These are phyloP conservation scores for Ophiostoma novo-ulmi DNA, from an alignment of 2,329 filamentous ascomycete species.

Conservation along the genomic window DNA sequence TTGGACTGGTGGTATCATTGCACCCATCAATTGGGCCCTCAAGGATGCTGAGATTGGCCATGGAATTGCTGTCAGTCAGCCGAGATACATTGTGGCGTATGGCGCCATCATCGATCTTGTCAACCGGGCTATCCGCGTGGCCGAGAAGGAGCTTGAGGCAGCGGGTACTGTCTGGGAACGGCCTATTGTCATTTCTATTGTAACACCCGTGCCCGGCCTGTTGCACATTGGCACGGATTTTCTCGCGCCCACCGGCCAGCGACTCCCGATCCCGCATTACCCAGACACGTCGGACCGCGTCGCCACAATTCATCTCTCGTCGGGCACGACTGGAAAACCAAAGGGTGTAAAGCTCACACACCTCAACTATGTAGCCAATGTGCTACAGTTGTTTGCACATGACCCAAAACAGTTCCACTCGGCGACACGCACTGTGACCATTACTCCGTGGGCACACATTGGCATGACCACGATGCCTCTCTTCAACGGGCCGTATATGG, in stretches of 20 bases:
- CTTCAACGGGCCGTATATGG: conserved; percentile 41
- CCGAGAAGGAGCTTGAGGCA: conserved; percentile 29
- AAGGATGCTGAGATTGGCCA: conserved; percentile 32
- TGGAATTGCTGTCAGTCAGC: conserved; percentile 39
- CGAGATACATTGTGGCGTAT: conserved; percentile 40
- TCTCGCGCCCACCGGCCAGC: neutral
- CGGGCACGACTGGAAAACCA: conserved; percentile 46
- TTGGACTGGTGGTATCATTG: neutral
- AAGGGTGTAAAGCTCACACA: conserved; percentile 46
- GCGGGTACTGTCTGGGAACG: conserved; percentile 25
- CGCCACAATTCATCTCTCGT: conserved; percentile 41
- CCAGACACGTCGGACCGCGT: conserved; percentile 26
- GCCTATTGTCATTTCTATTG: neutral
- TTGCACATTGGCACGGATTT: neutral
- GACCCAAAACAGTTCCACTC: conserved; percentile 37
- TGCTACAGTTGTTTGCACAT: conserved; percentile 36
- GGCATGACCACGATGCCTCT: conserved; percentile 42
- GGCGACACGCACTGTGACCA: conserved; percentile 36
- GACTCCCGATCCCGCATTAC: neutral
- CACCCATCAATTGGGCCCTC: neutral
- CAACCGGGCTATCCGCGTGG: conserved; percentile 35
- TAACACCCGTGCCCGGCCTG: neutral
- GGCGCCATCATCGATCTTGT: conserved; percentile 33
- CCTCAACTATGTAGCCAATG: conserved; percentile 40
- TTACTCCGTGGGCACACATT: conserved; percentile 43